Base-by-base conservation (phyloP, 805 yeast species). In the Teunomyces atbi region DNA sequence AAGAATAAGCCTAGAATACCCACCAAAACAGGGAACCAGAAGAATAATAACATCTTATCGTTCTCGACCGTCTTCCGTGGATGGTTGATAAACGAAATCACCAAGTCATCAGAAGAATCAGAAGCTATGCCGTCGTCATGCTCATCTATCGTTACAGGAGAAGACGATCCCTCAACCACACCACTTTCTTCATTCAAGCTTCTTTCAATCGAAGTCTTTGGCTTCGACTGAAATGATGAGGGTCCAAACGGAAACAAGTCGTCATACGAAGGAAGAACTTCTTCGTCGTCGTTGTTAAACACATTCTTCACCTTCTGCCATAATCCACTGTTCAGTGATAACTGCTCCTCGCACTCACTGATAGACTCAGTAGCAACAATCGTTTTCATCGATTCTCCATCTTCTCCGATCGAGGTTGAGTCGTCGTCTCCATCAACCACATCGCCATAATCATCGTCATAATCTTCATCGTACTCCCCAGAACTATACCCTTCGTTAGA, bases 1-100 rank as follows among this genome's bases (percentile, higher is more conserved):
- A 77, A 70, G 54, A 75, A 71, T 5, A 81, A 66, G 2, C 82
- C 68, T 13, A 83, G 64, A 27, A 87, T 61, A 16, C 84, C 55
- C 44, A 89, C 67, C 62, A 80, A 66, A 32, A 87, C 76, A 11
- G 97, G 97, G 47, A 90, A 67, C 97, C 97, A 91, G 76, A 91
- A 90, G 62, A 91, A 88, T 50, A 89, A 68, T 52, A 91, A 73
- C 88, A 89, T 85, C 59, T 81, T 84, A 65, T 91, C 97, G 57
- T 89, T 86, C 55, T 73, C 74, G 30, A 79, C 69, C 0, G 80
- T 68, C 54, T 77, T 78, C 20, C 79, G 57, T 5, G 76, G 74
- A 46, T 65, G 73, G 54, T 72, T 68, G 38, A 72, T 65, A 47
- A 65, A 68, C n/a, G 73, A 61, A 5, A 72, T 59, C 7, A 69